Evolutionary conservation across 768 basidiomycete genomes (phyloP), one percentile per base, ranked within the genome.

Genomic region (Steccherinum ochraceum): DNA sequence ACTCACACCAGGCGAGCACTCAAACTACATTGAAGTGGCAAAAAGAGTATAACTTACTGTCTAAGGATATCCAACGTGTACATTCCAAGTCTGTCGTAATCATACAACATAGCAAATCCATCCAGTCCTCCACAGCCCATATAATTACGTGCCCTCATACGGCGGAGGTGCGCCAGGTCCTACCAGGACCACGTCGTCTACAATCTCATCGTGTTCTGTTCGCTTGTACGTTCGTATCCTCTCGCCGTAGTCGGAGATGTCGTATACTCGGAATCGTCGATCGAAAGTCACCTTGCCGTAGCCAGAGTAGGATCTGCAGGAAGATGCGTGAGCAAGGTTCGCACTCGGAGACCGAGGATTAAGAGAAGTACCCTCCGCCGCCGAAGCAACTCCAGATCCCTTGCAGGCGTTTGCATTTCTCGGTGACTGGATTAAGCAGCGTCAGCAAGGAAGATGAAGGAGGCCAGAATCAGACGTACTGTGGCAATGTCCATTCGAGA

Each of bases 331-430:
- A n/a, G n/a, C n/a, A n/a, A n/a, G n/a, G n/a, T n/a, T n/a, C n/a
- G n/a, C n/a, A n/a, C n/a, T n/a, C n/a, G n/a, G n/a, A 40, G 40
- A 45, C 35, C 21, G 19, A 21, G 20, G 40, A 3, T 11, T 42
- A 35, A 19, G 42, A 19, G 10, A 71, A 81, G 66, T 60, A 86
- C 77, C 87, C 85, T 64, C 89, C 89, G 39, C 90, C 90, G 5
- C 86, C 86, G 62, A 94, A 94, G 67, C 93, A 96, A 55, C 84
- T 69, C 94, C 95, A 97, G 12, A 97, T 78, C 10, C 90, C 90
- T 51, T 83, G 78, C 16, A 92, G 76, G 13, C 93, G 80, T 58
- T 84, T 77, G 59, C 94, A 96, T 57, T 93, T 86, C 62, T 96
- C 92, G 13, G 89, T 93, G 13, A 91, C 89, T 89, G n/a, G n/a